These are phyloP conservation scores for Alloascoidea africana DNA, from an alignment of 805 yeast genomes.

Conservation along the genomic window DNA sequence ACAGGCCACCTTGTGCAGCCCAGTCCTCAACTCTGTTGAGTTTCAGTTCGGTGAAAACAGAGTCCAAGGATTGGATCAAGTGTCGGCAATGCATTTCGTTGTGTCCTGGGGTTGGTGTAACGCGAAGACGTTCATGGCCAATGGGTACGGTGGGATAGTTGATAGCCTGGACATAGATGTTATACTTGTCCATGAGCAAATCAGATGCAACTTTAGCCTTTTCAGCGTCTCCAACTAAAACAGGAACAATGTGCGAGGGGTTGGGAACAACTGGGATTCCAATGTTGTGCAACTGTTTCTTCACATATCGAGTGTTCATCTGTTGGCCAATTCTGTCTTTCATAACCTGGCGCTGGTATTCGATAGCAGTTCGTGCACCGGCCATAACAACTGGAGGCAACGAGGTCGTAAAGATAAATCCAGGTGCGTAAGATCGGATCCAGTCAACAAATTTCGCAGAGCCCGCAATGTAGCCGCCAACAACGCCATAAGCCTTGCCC, in stretches of 20 bases:
- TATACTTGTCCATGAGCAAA: slow-evolving; percentile 64
- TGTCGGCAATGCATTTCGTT: slow-evolving; percentile 58
- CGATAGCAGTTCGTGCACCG: slow-evolving; percentile 78
- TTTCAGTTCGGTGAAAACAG: slow-evolving; percentile 59
- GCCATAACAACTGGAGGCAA: slow-evolving; percentile 98
- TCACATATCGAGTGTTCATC: slow-evolving; percentile 71
- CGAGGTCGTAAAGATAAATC: slow-evolving; percentile 92
- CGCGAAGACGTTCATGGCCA: slow-evolving; percentile 90
- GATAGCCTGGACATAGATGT: slow-evolving; percentile 93
- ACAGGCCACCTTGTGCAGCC: slow-evolving; percentile 71
- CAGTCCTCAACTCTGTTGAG: slow-evolving; percentile 69
- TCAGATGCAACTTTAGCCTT: slow-evolving; percentile 89
- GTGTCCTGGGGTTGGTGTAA: slow-evolving; percentile 99
- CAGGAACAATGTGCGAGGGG: slow-evolving; percentile 95
- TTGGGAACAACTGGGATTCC: slow-evolving; percentile 96
- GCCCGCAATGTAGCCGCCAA: slow-evolving; percentile 97
- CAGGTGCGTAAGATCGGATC: slow-evolving; percentile 94
- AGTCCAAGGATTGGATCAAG: slow-evolving; percentile 65
- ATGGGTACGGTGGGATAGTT: slow-evolving; percentile 96
- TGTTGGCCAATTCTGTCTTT: slow-evolving; percentile 77
- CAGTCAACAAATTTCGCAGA: slow-evolving; percentile 74
- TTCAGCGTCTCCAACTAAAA: slow-evolving; percentile 87
- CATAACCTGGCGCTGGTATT: slow-evolving; percentile 67
- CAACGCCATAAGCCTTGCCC: slow-evolving; percentile 94
- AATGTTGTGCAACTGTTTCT: slow-evolving; percentile 43